Evolutionary conservation across 1,284 basidiomycete species (phyloP).

Genomic region (Chalciporus sp.): DNA sequence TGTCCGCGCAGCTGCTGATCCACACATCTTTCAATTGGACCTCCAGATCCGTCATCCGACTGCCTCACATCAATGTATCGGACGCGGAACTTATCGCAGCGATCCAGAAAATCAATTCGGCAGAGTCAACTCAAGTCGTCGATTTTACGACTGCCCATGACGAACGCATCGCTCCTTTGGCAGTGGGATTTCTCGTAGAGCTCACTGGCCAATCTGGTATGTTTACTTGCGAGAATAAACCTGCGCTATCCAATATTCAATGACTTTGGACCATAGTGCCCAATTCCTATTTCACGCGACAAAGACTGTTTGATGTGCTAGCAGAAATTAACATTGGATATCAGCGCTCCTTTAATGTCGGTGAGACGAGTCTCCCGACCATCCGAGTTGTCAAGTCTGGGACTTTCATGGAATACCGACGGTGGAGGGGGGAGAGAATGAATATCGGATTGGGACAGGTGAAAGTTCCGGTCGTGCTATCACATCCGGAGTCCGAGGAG

Average conservation of each 20-base stretch:
- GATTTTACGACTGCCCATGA: slow-evolving; percentile 10
- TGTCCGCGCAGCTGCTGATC: no score
- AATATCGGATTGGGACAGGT: slow-evolving; percentile 8
- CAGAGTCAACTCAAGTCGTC: background rate
- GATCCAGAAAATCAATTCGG: no score
- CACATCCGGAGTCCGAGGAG: background rate
- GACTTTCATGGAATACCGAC: slow-evolving; percentile 15
- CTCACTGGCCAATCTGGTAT: background rate
- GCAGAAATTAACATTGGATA: background rate
- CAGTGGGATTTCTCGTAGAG: slow-evolving; percentile 15
- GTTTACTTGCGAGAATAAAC: background rate
- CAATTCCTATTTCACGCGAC: background rate
- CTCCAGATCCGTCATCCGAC: no score
- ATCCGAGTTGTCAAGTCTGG: slow-evolving; percentile 4
- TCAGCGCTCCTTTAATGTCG: background rate
- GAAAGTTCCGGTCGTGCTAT: slow-evolving; percentile 14
- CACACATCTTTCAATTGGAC: no score
- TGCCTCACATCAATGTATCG: no score
- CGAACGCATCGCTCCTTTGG: background rate
- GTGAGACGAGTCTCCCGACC: background rate
- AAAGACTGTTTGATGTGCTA: slow-evolving; percentile 6
- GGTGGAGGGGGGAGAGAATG: slow-evolving; percentile 6
- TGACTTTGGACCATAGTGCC: background rate
- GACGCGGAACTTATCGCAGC: no score
- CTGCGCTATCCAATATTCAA: background rate